phyloP scores from a whole-genome alignment of 108 stramenopile genomes.

The Aurantiochytrium sp. region DNA sequence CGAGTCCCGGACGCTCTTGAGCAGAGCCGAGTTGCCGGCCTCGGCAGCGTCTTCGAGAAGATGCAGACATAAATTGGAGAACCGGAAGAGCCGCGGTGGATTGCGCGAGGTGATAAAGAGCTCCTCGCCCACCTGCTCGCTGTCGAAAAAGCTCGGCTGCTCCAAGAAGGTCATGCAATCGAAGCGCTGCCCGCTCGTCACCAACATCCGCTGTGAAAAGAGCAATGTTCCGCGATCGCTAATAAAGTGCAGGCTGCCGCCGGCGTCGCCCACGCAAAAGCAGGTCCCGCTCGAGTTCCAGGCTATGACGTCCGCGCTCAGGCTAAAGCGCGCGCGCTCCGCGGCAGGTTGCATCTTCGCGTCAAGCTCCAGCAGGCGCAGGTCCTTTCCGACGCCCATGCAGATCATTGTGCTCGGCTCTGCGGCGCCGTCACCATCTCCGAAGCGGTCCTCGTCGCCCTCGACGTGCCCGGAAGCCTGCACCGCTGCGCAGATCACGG shows the following conservation, averaged over 20 bases:
- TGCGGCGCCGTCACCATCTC: not conserved
- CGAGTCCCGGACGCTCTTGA: not conserved
- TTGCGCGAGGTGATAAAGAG: not conserved
- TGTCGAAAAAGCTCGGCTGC: slow-evolving; percentile 12
- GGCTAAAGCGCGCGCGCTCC: not conserved
- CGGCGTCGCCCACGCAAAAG: not conserved
- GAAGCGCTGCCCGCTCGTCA: not conserved
- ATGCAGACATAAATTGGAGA: not conserved
- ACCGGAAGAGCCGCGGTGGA: not conserved
- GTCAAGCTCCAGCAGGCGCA: not conserved
- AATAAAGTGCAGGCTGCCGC: not conserved
- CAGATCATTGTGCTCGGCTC: not conserved
- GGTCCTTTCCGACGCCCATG: not conserved
- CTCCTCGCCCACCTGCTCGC: slow-evolving; percentile 20
- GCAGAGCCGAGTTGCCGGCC: not conserved
- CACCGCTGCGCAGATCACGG: too few species aligned
- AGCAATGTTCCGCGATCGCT: not conserved
- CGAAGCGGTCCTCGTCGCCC: too few species aligned
- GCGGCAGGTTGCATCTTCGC: not conserved
- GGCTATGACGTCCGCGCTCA: not conserved
- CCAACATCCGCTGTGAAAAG: not conserved
- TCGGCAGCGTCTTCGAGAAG: slow-evolving; percentile 4
- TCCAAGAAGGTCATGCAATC: slow-evolving; percentile 27
- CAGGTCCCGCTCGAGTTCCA: slow-evolving; percentile 30
- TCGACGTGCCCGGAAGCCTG: too few species aligned